Evolutionary conservation across 2,329 filamentous ascomycete species (phyloP), one percentile per base, ranked within the genome.

Genomic region (Cladosporium sp.): DNA sequence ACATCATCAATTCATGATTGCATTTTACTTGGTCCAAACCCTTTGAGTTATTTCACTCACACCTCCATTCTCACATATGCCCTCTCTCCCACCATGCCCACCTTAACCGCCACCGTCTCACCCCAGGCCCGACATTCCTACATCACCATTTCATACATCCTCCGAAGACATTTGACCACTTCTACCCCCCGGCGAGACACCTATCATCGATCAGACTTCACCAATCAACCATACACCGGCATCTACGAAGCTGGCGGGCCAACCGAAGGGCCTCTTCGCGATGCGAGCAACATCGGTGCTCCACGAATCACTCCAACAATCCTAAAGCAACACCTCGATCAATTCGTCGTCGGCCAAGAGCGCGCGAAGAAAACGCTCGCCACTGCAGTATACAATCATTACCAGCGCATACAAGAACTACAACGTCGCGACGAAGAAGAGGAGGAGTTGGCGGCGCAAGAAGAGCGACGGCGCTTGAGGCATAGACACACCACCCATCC

Each of bases 261-360:
- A 3, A 85, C 82, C 13, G 70, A 75, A 20, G 84, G 84, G 0
- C 84, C 84, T n/a, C 68, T 87, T 50, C 77, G 76, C 32, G 79
- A 77, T 54, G 76, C 80, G 8, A 78, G 78, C 53, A 74, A 74
- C 29, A 77, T 80, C 54, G 80, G 80, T 51, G 75, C 75, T 24
- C 78, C 79, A 27, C 74, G 74, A 45, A 73, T 85, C 47, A 85
- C 82, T 8, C 83, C 83, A 7, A 79, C 77, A 58, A 71, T 75
- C 60, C 77, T 99, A 61, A 96, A 97, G 75, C 84, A 89, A 64
- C 87, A 93, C 62, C 83, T 97, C 27, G 93, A 99, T 67, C 88
- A 93, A 65, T 99, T 95, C 67, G 92, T 99, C 1, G 92, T 99
- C 3, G 93, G 92, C 36, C 93, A 99, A 69, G 89, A 96, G 58